Base-by-base conservation (phyloP, 2,329 filamentous ascomycete species). In the Verticillium isaacii region DNA sequence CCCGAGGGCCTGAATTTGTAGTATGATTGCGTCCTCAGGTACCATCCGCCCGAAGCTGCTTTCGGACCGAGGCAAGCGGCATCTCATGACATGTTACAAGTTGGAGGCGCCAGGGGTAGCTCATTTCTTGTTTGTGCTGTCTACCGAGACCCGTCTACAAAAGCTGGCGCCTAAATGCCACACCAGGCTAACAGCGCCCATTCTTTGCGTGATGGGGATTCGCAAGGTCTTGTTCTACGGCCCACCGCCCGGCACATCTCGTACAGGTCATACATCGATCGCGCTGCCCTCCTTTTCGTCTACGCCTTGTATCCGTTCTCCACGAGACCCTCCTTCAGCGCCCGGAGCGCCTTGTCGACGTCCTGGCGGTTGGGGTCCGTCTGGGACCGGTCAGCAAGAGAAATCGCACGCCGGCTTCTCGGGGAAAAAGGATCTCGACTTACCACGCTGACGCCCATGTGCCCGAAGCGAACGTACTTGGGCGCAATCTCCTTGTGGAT, bases 401-500 rank as follows among this genome's bases (percentile, higher is more conserved):
- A 19, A 32, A 4, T 23, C 34, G 19, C 34, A 12, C 17, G 7
- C 50, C 25, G 23, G n/a, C 32, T 19, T 19, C 15, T 19, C 14
- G 50, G 25, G 25, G 25, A 25, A 5, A 56, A 7, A 4, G 32
- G 5, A 9, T 23, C n/a, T 32, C 9, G 19, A 82, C 86, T 78
- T 78, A 88, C 86, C 68, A 93, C 90, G 73, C 90, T 95, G 65
- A 98, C 92, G 68, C 95, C 95, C 95, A 99, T 99, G 76, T 98
- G 95, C 54, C 95, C 95, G 71, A 99, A 95, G 32, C 95, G 88
- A 68, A 99, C 91, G 75, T 99, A 99, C 80, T 91, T 95, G 65
- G 90, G 81, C 2, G 91, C 93, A 75, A 97, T 96, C 74, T 96
- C 92, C 84, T 95, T 97, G 82, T 99, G 95, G 69, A 99, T 84